These are phyloP conservation scores for Fusarium sp. DNA, from an alignment of 2,329 filamentous ascomycete species.

Conservation along the genomic window DNA sequence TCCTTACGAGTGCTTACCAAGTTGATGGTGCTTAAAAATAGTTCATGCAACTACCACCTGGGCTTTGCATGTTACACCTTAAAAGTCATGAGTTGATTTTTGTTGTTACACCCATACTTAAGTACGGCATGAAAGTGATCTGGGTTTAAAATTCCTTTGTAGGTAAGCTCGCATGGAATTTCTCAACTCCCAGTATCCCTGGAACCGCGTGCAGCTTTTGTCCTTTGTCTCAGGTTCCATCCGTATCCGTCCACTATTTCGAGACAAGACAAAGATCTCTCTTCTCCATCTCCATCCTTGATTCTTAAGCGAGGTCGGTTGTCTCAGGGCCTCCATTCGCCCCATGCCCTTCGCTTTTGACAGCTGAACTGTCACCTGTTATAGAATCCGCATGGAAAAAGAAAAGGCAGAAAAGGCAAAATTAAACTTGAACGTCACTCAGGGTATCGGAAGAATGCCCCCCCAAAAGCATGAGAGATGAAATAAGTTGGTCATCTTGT, in stretches of 20 bases:
- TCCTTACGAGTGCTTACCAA: neutral
- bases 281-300: constrained; percentile 2
- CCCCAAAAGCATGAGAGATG: too few relatives aligned
- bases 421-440: too few relatives aligned
- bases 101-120: neutral
- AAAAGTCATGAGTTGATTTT: neutral
- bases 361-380: neutral
- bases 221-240: constrained; percentile 8
- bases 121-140: neutral
- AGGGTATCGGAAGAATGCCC: too few relatives aligned
- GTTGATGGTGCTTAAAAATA: neutral
- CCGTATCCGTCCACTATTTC: constrained; percentile 7
- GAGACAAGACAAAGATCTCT: constrained; percentile 11
- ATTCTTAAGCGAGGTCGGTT: constrained; percentile 29
- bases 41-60: neutral
- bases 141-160: neutral
- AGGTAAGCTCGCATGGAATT: neutral
- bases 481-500: too few relatives aligned
- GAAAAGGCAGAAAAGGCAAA: neutral
- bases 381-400: neutral
- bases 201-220: constrained; percentile 1
- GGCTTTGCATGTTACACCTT: neutral
- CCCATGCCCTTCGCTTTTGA: constrained; percentile 12
- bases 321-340: constrained; percentile 26
- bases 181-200: neutral